These are phyloP conservation scores for Ceriops tagal DNA, from an alignment of 345 rosid genomes.

Conservation along the genomic window DNA sequence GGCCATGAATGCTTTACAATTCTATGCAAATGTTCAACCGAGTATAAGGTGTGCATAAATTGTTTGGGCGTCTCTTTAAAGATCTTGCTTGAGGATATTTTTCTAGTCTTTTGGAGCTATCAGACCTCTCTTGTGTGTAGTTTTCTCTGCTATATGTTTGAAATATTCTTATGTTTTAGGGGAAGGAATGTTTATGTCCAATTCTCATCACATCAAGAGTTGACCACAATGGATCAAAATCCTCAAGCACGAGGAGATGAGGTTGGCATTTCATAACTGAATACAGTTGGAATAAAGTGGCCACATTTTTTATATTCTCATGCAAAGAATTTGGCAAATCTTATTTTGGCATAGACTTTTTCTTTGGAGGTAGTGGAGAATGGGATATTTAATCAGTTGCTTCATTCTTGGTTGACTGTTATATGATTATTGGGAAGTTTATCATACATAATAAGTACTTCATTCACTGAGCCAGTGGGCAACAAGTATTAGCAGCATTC, in stretches of 20 bases:
- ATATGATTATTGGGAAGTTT: too few relatives aligned
- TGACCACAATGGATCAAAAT: conserved; percentile 91
- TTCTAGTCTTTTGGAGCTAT: too few relatives aligned
- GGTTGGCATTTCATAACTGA: conserved; percentile 46
- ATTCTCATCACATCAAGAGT: conserved; percentile 98
- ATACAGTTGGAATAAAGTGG: neutral
- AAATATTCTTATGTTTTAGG: conserved; percentile 32
- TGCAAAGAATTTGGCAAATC: too few relatives aligned
- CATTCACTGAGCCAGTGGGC: too few relatives aligned
- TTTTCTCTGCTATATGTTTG: neutral
- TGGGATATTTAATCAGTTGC: too few relatives aligned
- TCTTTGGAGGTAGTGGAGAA: too few relatives aligned
- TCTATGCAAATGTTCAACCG: conserved; percentile 78
- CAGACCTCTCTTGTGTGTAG: neutral
- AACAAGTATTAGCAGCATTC: too few relatives aligned
- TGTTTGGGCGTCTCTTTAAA: too few relatives aligned
- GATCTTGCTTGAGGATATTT: too few relatives aligned
- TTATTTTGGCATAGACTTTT: too few relatives aligned
- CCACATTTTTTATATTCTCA: neutral
- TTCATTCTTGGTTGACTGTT: too few relatives aligned
- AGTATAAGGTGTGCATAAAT: conserved; percentile 51
- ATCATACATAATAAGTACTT: too few relatives aligned
- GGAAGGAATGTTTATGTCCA: conserved; percentile 96
- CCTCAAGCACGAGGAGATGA: conserved; percentile 91
- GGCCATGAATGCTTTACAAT: conserved; percentile 78